These are phyloP conservation scores for Diplotaxis tenuifolia DNA, from an alignment of 345 rosid species.

Conservation along the genomic window DNA sequence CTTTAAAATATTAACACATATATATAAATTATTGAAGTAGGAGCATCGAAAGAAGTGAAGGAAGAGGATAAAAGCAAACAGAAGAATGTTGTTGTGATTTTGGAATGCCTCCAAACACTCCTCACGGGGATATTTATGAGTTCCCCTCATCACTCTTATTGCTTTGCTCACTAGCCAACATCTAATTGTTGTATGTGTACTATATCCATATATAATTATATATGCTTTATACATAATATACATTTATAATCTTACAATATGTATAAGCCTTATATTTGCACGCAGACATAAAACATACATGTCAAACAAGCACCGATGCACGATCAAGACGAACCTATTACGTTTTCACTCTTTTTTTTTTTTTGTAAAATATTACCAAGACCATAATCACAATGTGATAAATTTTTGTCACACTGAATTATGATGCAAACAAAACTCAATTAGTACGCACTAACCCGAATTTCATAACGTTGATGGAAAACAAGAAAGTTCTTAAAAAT, in stretches of 20 bases:
- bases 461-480: not conserved
- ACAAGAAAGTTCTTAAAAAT: not conserved
- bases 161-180: not conserved
- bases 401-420: not conserved
- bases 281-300: not conserved
- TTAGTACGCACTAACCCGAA: not conserved
- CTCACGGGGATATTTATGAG: conserved; percentile 48
- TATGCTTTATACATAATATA: not conserved
- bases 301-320: not conserved
- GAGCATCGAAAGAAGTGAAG: conserved; percentile 43
- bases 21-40: not conserved
- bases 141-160: conserved; percentile 10
- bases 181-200: not conserved
- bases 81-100: conserved; percentile 46
- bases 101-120: conserved; percentile 54
- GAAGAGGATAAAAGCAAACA: conserved; percentile 42
- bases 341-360: not conserved
- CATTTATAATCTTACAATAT: not conserved
- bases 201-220: not conserved
- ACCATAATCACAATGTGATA: not conserved
- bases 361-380: not conserved
- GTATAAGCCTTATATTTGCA: conserved; percentile 11
- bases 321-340: not conserved
- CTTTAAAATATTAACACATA: not conserved
- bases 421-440: not conserved